phyloP scores from a whole-genome alignment of 495 filamentous ascomycete genomes.

The Usnea hakonensis region DNA sequence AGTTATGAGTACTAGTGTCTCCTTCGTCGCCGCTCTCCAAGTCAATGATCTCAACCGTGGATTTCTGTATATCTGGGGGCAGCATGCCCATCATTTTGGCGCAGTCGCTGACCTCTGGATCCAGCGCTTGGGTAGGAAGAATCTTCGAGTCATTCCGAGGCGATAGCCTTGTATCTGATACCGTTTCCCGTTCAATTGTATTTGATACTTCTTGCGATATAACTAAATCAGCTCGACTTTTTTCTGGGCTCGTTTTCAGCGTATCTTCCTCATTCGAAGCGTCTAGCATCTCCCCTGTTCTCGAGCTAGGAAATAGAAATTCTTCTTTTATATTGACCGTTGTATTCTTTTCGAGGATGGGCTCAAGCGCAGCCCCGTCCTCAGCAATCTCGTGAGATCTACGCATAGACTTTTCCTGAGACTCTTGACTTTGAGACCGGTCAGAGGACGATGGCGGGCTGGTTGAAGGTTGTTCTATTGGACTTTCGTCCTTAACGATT shows the following conservation, averaged over 20 bases:
- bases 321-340: no score
- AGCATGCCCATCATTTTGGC: not conserved
- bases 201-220: not conserved
- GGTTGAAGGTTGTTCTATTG: not conserved
- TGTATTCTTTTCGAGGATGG: not conserved
- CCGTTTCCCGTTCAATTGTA: not conserved
- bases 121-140: not conserved
- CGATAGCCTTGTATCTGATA: not conserved
- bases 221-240: not conserved
- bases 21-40: slow-evolving; percentile 19
- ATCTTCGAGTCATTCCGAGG: not conserved
- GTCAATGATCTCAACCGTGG: slow-evolving; percentile 16
- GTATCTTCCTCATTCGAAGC: not conserved
- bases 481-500: not conserved
- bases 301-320: not conserved
- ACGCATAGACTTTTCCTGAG: not conserved
- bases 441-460: not conserved
- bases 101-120: not conserved
- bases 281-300: no score
- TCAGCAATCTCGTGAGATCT: not conserved
- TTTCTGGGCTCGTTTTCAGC: not conserved
- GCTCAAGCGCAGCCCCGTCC: not conserved
- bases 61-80: not conserved
- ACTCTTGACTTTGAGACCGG: not conserved
- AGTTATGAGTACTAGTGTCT: not conserved